A percentile compares a stretch with the other conserved stretches of the same genome.
Conservation (phyloP, 2,329 filamentous ascomycete genomes). For the Talaromyces sp. region DNA sequence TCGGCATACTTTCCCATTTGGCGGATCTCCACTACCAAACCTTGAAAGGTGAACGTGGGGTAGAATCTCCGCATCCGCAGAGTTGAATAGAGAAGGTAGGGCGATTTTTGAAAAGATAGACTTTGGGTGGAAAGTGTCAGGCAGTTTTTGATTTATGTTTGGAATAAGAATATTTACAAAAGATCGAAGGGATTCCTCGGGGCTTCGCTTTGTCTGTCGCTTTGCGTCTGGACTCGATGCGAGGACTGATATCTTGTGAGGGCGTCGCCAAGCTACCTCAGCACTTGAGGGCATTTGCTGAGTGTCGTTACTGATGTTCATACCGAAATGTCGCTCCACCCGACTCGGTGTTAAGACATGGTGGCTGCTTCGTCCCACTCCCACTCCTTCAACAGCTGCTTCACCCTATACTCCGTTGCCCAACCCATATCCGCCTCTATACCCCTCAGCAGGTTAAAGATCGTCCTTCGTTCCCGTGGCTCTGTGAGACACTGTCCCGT, state of each 20-base stretch:
- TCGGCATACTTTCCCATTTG: constrained; percentile 3
- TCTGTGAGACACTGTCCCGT: constrained; percentile 60
- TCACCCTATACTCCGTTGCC: constrained; percentile 60
- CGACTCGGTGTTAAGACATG: neutral
- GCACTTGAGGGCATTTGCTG: neutral
- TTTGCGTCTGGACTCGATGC: neutral
- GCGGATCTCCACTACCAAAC: neutral
- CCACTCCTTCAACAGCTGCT: constrained; percentile 49
- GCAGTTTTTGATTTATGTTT: neutral
- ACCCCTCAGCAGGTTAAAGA: constrained; percentile 55
- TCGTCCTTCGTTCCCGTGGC: constrained; percentile 51
- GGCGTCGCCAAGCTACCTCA: neutral
- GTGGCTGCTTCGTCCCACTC: constrained; percentile 23
- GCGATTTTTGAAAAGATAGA: neutral
- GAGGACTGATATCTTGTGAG: neutral
- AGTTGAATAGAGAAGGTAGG: neutral
- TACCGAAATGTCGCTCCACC: neutral
- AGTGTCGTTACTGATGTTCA: neutral
- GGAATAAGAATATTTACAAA: neutral
- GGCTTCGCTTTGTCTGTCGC: neutral
- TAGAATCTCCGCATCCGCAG: neutral
- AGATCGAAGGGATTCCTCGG: neutral
- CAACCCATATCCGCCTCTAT: constrained; percentile 64
- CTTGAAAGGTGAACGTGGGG: neutral
- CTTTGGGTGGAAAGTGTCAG: neutral